Conservation (phyloP, 108 stramenopile species). For the Parietichytrium sp. region DNA sequence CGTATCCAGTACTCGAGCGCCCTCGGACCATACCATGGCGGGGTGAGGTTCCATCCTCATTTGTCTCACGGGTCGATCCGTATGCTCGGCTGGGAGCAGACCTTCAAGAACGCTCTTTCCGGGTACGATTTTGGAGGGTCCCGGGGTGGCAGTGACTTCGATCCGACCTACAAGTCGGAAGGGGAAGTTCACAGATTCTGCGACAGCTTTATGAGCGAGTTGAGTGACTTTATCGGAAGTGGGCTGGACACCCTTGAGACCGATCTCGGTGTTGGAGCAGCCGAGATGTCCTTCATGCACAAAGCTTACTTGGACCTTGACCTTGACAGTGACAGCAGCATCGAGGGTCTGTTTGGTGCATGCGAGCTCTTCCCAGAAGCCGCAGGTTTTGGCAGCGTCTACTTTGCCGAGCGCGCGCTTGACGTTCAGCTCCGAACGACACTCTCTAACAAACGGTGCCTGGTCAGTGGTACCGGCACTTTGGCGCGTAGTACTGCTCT, state of each 20-base stretch:
- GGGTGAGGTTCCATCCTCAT: slow-evolving; percentile 57
- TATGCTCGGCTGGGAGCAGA: slow-evolving; percentile 50
- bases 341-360: background rate
- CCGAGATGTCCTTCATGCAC: slow-evolving; percentile 17
- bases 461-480: slow-evolving; percentile 60
- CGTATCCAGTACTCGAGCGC: slow-evolving; percentile 65
- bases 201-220: slow-evolving; percentile 31
- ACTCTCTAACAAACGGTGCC: slow-evolving; percentile 60
- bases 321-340: background rate
- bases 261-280: slow-evolving; percentile 23
- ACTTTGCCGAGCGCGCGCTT: slow-evolving; percentile 56
- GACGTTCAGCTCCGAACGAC: slow-evolving; percentile 56
- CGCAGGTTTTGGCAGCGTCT: slow-evolving; percentile 58
- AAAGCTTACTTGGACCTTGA: slow-evolving; percentile 16
- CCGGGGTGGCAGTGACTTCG: slow-evolving; percentile 62
- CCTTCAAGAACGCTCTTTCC: slow-evolving; percentile 60
- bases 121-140: slow-evolving; percentile 56
- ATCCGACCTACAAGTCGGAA: slow-evolving; percentile 51
- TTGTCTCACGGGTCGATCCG: slow-evolving; percentile 37
- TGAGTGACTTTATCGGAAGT: slow-evolving; percentile 16
- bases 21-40: slow-evolving; percentile 63
- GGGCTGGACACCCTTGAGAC: slow-evolving; percentile 37
- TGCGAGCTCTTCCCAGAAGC: slow-evolving; percentile 47
- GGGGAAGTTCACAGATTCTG: background rate
- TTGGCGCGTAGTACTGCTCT: slow-evolving; percentile 56